Evolutionary conservation across 768 basidiomycete species (phyloP), one percentile per base, ranked within the genome.

Genomic region (Boletales sp.): DNA sequence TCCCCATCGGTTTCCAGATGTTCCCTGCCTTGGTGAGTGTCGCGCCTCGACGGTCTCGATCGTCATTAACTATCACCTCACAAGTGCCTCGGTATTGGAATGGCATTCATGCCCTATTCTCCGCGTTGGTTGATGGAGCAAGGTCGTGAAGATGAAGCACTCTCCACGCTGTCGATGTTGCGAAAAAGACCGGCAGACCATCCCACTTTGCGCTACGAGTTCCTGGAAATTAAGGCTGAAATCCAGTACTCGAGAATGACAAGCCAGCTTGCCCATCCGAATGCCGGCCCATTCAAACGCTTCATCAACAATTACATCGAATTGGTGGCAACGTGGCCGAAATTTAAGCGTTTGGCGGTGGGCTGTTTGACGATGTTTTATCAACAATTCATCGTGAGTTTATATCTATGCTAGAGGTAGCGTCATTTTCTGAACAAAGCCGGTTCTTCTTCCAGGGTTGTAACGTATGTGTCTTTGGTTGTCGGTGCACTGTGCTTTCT

Each of bases 101-200:
- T 67, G 66, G 36, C 44, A 17, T 63, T 71, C 41, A 63, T 74
- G 58, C 74, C 74, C 18, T 73, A 69, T 46, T 74, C 74, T 17
- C 74, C 74, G 17, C 68, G 74, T 44, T 75, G 74, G 70, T 58
- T 75, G 34, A 66, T 69, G 51, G 67, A 70, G 44, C 63, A 68
- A 57, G 70, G 70, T 0, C 68, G 70, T 8, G 64, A 65, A 41
- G 60, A 58, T 6, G 73, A 76, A 37, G 72, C 72, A 8, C 46
- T 70, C 19, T 43, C 55, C 13, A 70, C 68, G 2, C 48, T 75
- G 9, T 66, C 70, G 3, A 59, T 61, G 50, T 51, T 74, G 33
- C 70, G 73, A 49, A 63, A 63, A 31, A 67, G 65, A 39, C 62
- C 67, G 6, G 48, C 57, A 8, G 62, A 70, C 44, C 56, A 72